These are phyloP conservation scores for Saraca asoca DNA, from an alignment of 331 rosid genomes.

Conservation along the genomic window DNA sequence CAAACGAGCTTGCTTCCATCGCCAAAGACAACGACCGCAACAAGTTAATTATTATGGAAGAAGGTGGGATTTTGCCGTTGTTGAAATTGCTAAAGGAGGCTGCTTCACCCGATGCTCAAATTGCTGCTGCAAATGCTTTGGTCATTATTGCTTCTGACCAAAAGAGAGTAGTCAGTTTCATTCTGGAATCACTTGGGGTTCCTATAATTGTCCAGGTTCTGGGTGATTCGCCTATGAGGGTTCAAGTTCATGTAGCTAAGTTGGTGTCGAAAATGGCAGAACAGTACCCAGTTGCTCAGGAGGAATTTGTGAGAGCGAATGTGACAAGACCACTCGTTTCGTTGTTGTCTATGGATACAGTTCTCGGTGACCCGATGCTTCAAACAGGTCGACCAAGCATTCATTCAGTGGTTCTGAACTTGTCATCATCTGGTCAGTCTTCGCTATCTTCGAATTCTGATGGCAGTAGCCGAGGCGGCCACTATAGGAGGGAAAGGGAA, in stretches of 20 bases:
- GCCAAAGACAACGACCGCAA: conserved; percentile 61
- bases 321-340: conserved; percentile 73
- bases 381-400: conserved; percentile 49
- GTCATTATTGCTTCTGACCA: conserved; percentile 47
- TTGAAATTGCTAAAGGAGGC: conserved; percentile 70
- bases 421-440: conserved; percentile 25
- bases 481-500: conserved; percentile 58
- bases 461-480: conserved; percentile 59
- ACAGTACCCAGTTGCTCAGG: conserved; percentile 48
- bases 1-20: conserved; percentile 50
- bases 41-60: conserved; percentile 72
- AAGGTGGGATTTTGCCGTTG: conserved; percentile 72
- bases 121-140: conserved; percentile 72
- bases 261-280: conserved; percentile 73
- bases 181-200: conserved; percentile 48
- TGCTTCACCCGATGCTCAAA: conserved; percentile 63
- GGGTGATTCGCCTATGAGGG: conserved; percentile 56
- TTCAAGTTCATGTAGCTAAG: conserved; percentile 62
- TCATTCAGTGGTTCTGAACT: conserved; percentile 59
- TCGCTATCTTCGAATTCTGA: conserved; percentile 44
- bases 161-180: conserved; percentile 48
- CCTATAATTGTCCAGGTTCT: conserved; percentile 68
- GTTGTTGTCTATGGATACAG: conserved; percentile 61
- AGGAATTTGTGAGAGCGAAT: conserved; percentile 76
- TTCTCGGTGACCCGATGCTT: conserved; percentile 55